These are phyloP conservation scores for Colletotrichum musicola DNA, from an alignment of 2,329 filamentous ascomycete genomes.

Conservation along the genomic window DNA sequence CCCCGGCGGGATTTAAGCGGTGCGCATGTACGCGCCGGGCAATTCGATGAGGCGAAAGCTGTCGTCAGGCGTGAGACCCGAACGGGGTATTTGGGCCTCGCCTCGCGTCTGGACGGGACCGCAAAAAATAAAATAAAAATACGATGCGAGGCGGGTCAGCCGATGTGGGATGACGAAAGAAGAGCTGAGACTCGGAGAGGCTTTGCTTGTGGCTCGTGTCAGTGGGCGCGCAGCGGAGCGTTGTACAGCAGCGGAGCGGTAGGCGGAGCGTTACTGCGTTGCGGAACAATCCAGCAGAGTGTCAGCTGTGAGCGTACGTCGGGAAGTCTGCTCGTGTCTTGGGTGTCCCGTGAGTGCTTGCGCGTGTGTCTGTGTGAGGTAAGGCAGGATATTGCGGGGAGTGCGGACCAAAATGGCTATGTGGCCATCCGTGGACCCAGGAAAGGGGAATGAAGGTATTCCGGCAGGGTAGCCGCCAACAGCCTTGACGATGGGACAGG, in stretches of 20 bases:
- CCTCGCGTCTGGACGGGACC: slow-evolving; percentile 16
- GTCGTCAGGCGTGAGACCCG: slow-evolving; percentile 13
- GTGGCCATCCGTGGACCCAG: slow-evolving; percentile 25
- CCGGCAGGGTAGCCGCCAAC: slow-evolving; percentile 25
- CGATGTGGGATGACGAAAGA: slow-evolving; percentile 39
- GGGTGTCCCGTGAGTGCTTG: background rate
- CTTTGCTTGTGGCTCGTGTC: slow-evolving; percentile 39
- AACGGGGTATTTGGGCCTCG: slow-evolving; percentile 7
- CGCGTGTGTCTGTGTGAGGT: background rate
- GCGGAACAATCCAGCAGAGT: slow-evolving; percentile 16
- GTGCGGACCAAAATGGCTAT: slow-evolving; percentile 25
- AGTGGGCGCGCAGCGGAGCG: slow-evolving; percentile 31
- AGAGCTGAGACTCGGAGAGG: slow-evolving; percentile 34
- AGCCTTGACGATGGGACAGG: slow-evolving; percentile 22
- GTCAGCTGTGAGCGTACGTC: slow-evolving; percentile 17
- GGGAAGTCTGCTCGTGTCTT: background rate
- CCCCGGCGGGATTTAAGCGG: slow-evolving; percentile 23
- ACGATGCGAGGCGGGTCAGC: slow-evolving; percentile 39
- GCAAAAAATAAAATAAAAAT: slow-evolving; percentile 7
- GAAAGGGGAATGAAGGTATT: slow-evolving; percentile 33
- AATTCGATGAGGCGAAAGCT: background rate
- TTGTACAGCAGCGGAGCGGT: slow-evolving; percentile 14
- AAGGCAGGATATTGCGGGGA: background rate
- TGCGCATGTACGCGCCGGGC: slow-evolving; percentile 19
- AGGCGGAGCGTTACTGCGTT: slow-evolving; percentile 30